Evolutionary conservation across 1,284 basidiomycete genomes (phyloP).

Genomic region (Stygiomarasmius scandens): DNA sequence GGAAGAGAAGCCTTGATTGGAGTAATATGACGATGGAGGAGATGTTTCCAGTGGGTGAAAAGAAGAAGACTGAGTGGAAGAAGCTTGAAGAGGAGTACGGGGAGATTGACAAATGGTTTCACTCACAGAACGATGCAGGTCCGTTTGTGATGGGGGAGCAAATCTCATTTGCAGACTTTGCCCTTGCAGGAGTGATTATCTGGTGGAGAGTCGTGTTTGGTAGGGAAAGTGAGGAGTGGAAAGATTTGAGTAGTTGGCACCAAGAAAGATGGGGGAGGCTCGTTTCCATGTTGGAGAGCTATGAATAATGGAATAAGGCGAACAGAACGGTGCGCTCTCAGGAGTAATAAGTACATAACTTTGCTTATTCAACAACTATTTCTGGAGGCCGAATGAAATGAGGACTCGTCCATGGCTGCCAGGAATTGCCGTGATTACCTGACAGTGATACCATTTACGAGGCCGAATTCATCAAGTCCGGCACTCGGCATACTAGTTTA

Average conservation of each 20-base stretch:
- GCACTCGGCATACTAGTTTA: no score
- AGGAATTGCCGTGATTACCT: no score
- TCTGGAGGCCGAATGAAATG: no score
- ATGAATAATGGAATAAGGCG: no score
- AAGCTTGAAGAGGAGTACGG: background rate
- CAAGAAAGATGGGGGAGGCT: conserved; percentile 32
- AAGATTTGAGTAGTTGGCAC: conserved; percentile 24
- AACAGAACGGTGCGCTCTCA: no score
- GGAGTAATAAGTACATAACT: no score
- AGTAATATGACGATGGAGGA: conserved; percentile 23
- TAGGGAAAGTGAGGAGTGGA: conserved; percentile 30
- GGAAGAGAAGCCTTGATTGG: conserved; percentile 29
- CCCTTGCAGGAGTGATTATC: conserved; percentile 21
- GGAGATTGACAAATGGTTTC: background rate
- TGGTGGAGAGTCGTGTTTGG: conserved; percentile 24
- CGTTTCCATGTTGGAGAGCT: conserved; percentile 26
- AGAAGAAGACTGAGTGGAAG: background rate
- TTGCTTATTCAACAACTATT: no score
- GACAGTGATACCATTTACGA: no score
- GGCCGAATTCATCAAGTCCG: no score
- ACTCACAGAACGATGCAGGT: background rate
- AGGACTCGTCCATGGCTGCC: no score
- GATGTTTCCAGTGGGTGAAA: background rate
- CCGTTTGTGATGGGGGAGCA: conserved; percentile 16
- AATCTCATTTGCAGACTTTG: conserved; percentile 35